Evolutionary conservation across 2,329 filamentous ascomycete species (phyloP).

Genomic region (Colletotrichum echinochloae): DNA sequence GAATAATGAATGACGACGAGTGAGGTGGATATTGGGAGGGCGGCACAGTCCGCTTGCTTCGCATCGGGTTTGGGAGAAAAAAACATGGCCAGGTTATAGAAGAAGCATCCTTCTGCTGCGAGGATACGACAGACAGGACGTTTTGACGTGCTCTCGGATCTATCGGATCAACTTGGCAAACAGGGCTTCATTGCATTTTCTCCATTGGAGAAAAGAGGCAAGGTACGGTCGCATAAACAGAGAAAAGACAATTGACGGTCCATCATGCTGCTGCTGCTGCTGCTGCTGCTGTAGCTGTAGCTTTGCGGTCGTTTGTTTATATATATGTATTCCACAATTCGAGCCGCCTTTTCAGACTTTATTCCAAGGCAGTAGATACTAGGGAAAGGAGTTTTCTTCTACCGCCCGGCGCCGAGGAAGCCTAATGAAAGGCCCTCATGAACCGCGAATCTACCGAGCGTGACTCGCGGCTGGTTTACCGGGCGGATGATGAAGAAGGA

Average conservation of each 20-base stretch:
- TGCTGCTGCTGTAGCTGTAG: neutral
- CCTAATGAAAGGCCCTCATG: conserved; percentile 66
- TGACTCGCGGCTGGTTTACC: conserved; percentile 48
- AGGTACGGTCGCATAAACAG: neutral
- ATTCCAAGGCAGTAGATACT: conserved; percentile 92
- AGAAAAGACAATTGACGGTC: no score
- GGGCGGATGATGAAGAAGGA: conserved; percentile 54
- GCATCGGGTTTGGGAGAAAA: no score
- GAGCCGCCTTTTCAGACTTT: conserved; percentile 83
- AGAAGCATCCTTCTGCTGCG: no score
- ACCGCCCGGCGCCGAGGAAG: conserved; percentile 67
- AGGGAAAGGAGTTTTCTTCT: conserved; percentile 73
- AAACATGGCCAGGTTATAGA: neutral
- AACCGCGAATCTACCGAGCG: conserved; percentile 45
- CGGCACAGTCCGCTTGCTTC: neutral
- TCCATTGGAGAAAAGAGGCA: neutral
- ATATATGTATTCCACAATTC: conserved; percentile 79
- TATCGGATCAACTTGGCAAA: neutral
- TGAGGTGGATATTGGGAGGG: neutral
- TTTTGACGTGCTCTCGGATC: neutral
- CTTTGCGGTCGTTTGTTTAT: neutral
- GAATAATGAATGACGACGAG: neutral
- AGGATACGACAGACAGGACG: rapidly evolving
- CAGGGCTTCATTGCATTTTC: neutral
- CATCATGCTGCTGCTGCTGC: neutral